A percentile compares a stretch with the other conserved stretches of the same genome.
These are phyloP conservation scores for Tuber calosporum DNA, from an alignment of 495 filamentous ascomycete species.

Conservation along the genomic window DNA sequence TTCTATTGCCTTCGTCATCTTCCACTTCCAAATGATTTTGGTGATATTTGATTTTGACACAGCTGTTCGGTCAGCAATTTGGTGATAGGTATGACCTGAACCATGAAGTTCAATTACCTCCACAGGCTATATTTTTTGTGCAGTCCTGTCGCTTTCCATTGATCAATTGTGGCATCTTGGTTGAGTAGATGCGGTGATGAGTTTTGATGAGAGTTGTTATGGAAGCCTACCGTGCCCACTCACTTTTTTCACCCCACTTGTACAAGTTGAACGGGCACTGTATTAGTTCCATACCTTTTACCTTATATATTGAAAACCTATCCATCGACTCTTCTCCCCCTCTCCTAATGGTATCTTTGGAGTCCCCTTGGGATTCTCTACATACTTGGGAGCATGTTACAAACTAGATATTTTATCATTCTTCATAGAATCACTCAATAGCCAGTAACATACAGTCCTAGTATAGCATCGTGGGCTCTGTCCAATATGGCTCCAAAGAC, in stretches of 20 bases:
- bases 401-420: too few species aligned
- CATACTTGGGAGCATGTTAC: too few species aligned
- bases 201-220: neutral
- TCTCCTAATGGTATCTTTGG: too few species aligned
- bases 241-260: constrained; percentile 6
- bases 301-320: too few species aligned
- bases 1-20: neutral
- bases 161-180: constrained; percentile 4
- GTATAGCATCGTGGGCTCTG: too few species aligned
- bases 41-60: neutral
- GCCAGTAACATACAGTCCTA: too few species aligned
- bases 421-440: too few species aligned
- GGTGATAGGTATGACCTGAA: neutral
- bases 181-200: too few species aligned
- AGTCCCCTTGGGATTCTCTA: too few species aligned
- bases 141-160: neutral
- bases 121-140: constrained; percentile 5
- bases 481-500: too few species aligned
- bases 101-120: neutral
- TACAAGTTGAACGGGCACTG: neutral
- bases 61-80: neutral
- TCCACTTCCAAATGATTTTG: neutral
- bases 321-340: too few species aligned
- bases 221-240: neutral
- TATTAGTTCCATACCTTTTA: too few species aligned